A percentile compares a stretch with the other conserved stretches of the same genome.
Conservation (phyloP, 345 rosid species). For the Salix koriyanagi region DNA sequence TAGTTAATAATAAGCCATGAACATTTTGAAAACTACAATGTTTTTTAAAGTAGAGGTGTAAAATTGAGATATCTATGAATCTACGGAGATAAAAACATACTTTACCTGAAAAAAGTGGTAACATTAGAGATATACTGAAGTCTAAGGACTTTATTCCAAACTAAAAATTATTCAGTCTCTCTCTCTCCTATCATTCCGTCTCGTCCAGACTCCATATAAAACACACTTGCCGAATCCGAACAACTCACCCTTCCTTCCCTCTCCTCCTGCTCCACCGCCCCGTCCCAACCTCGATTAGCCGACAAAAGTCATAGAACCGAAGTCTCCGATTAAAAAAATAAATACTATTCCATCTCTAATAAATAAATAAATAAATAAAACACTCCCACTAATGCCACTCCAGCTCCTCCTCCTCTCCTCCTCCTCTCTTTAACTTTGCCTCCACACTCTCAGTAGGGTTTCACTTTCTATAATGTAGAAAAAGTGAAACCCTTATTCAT, state of each 20-base stretch:
- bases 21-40: no score
- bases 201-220: not conserved
- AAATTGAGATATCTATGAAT: not conserved
- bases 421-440: not conserved
- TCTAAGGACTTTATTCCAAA: not conserved
- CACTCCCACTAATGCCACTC: not conserved
- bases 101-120: not conserved
- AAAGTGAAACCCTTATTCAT: constrained; percentile 15
- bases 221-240: not conserved
- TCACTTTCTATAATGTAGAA: constrained; percentile 16
- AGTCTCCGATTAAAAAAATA: constrained; percentile 12
- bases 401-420: not conserved
- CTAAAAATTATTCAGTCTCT: no score
- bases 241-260: not conserved
- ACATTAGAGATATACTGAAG: not conserved
- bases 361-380: not conserved
- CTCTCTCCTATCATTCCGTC: constrained; percentile 14
- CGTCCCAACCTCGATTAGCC: constrained; percentile 31
- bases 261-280: constrained; percentile 16
- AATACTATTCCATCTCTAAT: not conserved
- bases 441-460: not conserved
- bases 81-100: not conserved
- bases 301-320: constrained; percentile 30
- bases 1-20: no score
- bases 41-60: no score